These are phyloP conservation scores for Emericellopsis terricola DNA, from an alignment of 495 filamentous ascomycete genomes.

Conservation along the genomic window DNA sequence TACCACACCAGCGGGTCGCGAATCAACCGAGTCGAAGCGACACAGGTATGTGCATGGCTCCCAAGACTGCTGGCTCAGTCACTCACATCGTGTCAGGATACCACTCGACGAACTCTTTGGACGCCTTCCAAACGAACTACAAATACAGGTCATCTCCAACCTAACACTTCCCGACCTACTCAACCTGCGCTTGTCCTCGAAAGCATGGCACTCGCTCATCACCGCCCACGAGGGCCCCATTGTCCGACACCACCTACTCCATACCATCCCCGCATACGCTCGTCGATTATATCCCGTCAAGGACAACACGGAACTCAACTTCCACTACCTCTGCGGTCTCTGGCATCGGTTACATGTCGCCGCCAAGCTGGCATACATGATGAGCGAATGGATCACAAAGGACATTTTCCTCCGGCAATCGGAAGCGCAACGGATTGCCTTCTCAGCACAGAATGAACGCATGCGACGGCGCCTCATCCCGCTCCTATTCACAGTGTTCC, in stretches of 20 bases:
- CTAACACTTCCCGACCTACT: slow-evolving; percentile 34
- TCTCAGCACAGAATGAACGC: slow-evolving; percentile 32
- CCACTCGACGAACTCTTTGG: slow-evolving; percentile 33
- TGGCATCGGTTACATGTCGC: slow-evolving; percentile 40
- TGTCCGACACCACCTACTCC: slow-evolving; percentile 34
- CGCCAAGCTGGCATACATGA: slow-evolving; percentile 31
- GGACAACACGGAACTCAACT: slow-evolving; percentile 20
- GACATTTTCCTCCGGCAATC: slow-evolving; percentile 35
- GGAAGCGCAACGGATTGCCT: slow-evolving; percentile 26
- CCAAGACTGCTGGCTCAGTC: too few species aligned
- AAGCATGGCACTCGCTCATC: slow-evolving; percentile 33
- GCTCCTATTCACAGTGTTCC: slow-evolving; percentile 35
- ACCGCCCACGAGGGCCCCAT: slow-evolving; percentile 36
- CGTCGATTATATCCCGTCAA: slow-evolving; percentile 31
- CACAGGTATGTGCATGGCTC: slow-evolving; percentile 4
- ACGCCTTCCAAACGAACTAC: slow-evolving; percentile 32
- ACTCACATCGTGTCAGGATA: too few species aligned
- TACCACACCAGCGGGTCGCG: too few species aligned
- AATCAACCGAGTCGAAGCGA: slow-evolving; percentile 4
- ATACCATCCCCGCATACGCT: slow-evolving; percentile 33
- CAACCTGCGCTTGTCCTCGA: slow-evolving; percentile 31
- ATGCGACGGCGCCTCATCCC: slow-evolving; percentile 38
- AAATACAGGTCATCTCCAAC: slow-evolving; percentile 35
- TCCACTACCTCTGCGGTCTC: slow-evolving; percentile 38
- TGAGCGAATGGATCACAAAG: slow-evolving; percentile 36